phyloP scores from a whole-genome alignment of 345 rosid genomes.

The Theobroma cacao region DNA sequence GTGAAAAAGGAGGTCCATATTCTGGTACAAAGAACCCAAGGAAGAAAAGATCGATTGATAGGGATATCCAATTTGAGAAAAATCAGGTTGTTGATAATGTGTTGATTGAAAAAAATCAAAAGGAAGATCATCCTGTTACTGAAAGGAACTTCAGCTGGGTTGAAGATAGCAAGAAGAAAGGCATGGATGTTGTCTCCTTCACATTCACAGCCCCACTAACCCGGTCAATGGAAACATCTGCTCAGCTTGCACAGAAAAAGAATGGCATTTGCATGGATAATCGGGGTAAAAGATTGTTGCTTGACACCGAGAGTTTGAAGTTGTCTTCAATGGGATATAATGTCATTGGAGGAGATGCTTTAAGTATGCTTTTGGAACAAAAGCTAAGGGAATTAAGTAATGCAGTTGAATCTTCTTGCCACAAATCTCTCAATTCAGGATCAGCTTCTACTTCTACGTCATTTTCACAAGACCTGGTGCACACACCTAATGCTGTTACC shows the following conservation, averaged over 20 bases:
- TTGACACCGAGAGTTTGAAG: slow-evolving; percentile 41
- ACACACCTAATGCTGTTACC: slow-evolving; percentile 21
- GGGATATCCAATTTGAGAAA: slow-evolving; percentile 40
- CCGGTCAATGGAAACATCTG: slow-evolving; percentile 39
- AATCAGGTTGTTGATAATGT: slow-evolving; percentile 31
- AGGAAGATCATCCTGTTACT: slow-evolving; percentile 27
- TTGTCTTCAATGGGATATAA: slow-evolving; percentile 53
- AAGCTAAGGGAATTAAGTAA: slow-evolving; percentile 72
- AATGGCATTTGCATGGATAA: slow-evolving; percentile 28
- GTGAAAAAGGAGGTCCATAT: slow-evolving; percentile 39
- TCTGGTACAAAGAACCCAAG: slow-evolving; percentile 42
- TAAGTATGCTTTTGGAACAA: slow-evolving; percentile 79
- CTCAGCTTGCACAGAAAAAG: slow-evolving; percentile 29
- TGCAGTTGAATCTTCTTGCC: slow-evolving; percentile 51
- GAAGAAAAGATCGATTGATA: slow-evolving; percentile 65
- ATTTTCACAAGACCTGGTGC: slow-evolving; percentile 23
- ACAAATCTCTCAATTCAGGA: slow-evolving; percentile 33
- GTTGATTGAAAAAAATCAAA: slow-evolving; percentile 31
- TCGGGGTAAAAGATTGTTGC: slow-evolving; percentile 43
- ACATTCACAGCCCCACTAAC: slow-evolving; percentile 76
- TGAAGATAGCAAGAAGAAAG: slow-evolving; percentile 62
- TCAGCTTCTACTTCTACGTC: slow-evolving; percentile 33
- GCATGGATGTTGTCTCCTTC: slow-evolving; percentile 76
- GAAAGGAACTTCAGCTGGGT: slow-evolving; percentile 42
- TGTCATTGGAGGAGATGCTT: slow-evolving; percentile 76